Evolutionary conservation across 108 stramenopile species (phyloP), one percentile per base, ranked within the genome.

Genomic region (Nitzschia inconspicua): DNA sequence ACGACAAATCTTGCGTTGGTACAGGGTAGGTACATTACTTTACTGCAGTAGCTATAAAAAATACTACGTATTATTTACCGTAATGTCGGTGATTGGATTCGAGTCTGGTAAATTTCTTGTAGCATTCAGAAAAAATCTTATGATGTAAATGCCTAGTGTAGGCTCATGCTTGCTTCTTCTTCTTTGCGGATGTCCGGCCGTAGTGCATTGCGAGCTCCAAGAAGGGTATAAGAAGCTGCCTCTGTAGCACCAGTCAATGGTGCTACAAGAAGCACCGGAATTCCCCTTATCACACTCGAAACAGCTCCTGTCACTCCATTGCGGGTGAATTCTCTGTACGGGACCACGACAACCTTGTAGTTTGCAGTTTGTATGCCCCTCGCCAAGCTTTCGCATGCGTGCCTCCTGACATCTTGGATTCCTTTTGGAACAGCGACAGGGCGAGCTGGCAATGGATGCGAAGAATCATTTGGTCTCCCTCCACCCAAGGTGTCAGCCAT

Each of bases 121-220:
- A n/a, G n/a, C n/a, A n/a, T n/a, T n/a, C n/a, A n/a, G n/a, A n/a
- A n/a, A n/a, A n/a, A n/a, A n/a, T n/a, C n/a, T n/a, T n/a, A n/a
- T n/a, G n/a, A n/a, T n/a, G n/a, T n/a, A n/a, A n/a, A n/a, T n/a
- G n/a, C n/a, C n/a, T n/a, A n/a, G n/a, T n/a, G n/a, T n/a, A n/a
- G n/a, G n/a, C n/a, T n/a, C n/a, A 48, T 36, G 18, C 37, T 27
- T 18, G 76, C 80, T 62, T 92, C 86, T 58, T 86, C 85, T 68
- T 92, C 91, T 41, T 75, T 82, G 50, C 84, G 65, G 48, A 89
- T 75, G 53, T 92, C 91, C 6, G 87, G 91, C 40, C 87, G 65
- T 3, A 92, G 52, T 51, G 83, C 82, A 73, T 92, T 89, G n/a
- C 91, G 73, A 41, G 77, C 79, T 23, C 87, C 91, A 11, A 87